phyloP scores from a whole-genome alignment of 2,329 filamentous ascomycete species.

The Neonectria hederae region DNA sequence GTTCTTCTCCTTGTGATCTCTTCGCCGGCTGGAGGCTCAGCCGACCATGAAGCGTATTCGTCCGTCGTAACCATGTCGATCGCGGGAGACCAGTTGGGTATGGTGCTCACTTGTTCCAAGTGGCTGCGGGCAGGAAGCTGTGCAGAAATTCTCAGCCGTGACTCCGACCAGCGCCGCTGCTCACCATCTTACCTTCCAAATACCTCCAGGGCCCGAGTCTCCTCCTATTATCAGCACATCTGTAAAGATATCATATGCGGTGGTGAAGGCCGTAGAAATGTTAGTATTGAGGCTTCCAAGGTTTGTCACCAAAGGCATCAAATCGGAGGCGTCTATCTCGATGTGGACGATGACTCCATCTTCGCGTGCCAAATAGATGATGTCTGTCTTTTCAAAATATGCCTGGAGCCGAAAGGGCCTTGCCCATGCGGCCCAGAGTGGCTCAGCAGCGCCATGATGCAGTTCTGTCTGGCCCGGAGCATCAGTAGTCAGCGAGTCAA shows the following conservation, averaged over 20 bases:
- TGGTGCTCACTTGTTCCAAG: constrained; percentile 53
- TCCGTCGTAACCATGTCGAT: constrained; percentile 64
- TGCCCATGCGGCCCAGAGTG: constrained; percentile 87
- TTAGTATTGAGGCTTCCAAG: constrained; percentile 75
- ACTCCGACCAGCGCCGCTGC: background rate
- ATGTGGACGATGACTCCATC: constrained; percentile 83
- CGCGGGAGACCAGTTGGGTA: constrained; percentile 72
- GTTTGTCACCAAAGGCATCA: constrained; percentile 63
- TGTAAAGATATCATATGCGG: constrained; percentile 71
- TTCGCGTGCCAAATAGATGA: constrained; percentile 87
- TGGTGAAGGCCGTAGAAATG: constrained; percentile 84
- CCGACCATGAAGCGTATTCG: constrained; percentile 42
- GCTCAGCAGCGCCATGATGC: constrained; percentile 58
- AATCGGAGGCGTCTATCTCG: constrained; percentile 69
- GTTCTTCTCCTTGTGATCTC: constrained; percentile 16
- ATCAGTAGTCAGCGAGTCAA: constrained; percentile 55
- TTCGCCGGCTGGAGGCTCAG: constrained; percentile 8
- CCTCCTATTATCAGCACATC: constrained; percentile 86
- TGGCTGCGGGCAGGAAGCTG: constrained; percentile 65
- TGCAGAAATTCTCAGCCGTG: constrained; percentile 14
- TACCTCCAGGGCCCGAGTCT: constrained; percentile 78
- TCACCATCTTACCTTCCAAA: constrained; percentile 70
- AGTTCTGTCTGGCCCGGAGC: constrained; percentile 54
- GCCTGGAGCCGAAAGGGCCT: constrained; percentile 74
- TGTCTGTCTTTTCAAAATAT: constrained; percentile 73